Conservation (phyloP, 306 rosid genomes). For the Elaeagnus macrophylla region DNA sequence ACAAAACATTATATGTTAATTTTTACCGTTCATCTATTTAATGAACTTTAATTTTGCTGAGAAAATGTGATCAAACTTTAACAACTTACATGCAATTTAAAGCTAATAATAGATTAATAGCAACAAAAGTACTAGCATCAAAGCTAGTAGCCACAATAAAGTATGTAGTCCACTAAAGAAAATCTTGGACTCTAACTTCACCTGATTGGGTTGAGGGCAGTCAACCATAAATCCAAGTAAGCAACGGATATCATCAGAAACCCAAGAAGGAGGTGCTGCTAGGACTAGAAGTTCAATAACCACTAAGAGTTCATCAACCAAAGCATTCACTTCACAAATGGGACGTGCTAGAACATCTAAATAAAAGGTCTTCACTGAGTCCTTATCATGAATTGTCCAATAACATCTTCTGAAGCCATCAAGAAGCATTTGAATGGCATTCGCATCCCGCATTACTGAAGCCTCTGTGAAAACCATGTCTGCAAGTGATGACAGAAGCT, state of each 20-base stretch:
- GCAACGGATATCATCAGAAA: constrained; percentile 67
- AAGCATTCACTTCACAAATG: constrained; percentile 88
- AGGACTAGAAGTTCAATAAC: constrained; percentile 80
- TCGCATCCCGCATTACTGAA: constrained; percentile 87
- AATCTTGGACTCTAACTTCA: too few relatives aligned
- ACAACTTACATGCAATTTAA: too few relatives aligned
- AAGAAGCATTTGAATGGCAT: constrained; percentile 94
- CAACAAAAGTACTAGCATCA: neutral
- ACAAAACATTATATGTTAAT: too few relatives aligned
- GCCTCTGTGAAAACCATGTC: constrained; percentile 96
- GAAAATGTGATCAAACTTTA: too few relatives aligned
- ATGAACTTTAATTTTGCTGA: too few relatives aligned
- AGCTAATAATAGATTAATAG: too few relatives aligned
- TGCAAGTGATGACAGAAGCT: constrained; percentile 95
- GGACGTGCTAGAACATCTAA: constrained; percentile 56
- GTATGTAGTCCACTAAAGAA: neutral
- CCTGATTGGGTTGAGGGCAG: constrained; percentile 94
- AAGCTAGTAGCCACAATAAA: constrained; percentile 8
- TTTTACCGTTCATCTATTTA: too few relatives aligned
- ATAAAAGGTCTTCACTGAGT: constrained; percentile 72
- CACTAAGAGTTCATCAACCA: constrained; percentile 92
- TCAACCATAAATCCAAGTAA: constrained; percentile 88
- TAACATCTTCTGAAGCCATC: constrained; percentile 93
- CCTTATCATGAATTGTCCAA: constrained; percentile 79
- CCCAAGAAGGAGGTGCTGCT: constrained; percentile 70